Evolutionary conservation across 495 filamentous ascomycete species (phyloP), one percentile per base, ranked within the genome.

Genomic region (Penicillium pancosmium): DNA sequence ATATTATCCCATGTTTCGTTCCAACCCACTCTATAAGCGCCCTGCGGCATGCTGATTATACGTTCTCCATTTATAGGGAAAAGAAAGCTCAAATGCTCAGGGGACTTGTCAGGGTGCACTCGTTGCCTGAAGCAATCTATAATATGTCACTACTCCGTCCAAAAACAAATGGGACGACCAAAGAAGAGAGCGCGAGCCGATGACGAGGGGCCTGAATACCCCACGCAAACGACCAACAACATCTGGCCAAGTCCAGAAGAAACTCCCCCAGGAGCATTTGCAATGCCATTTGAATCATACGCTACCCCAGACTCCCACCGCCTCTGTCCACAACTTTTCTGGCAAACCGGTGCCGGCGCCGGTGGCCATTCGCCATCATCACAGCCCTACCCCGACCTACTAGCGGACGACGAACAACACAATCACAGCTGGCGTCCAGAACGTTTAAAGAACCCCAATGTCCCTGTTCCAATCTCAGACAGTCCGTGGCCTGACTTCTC

Each of bases 71-170:
- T 4, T 55, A 6, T 50, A 80, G 78, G 78, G 58, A 74, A 74
- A 58, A 71, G 78, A 48, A 80, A 80, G 57, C 62, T 80, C 51
- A 80, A 79, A 71, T 80, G 78, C 67, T 80, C 78, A 3, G 78
- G 78, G 0, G 75, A 79, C 51, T 34, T 57, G n/a, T 60, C 64
- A 12, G 78, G 78, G 1, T 80, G 78, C 54, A 62, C 62, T 52
- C 73, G 78, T 21, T 80, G 78, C 52, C 56, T 69, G 56, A 77
- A 76, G 38, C 77, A 80, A 53, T 67, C 68, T 3, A 67, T 80
- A 16, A 18, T 36, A 54, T 80, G 78, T 50, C 71, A 78, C 55
- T 80, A 79, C 53, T 80, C 78, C 3, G 60, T 72, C 58, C 78
- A 80, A 53, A 80, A 79, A 56, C 74, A 73, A 50, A 80, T 80